Evolutionary conservation across 169 alveolate genomes (phyloP).

Genomic region (Plasmodium cynomolgi): DNA sequence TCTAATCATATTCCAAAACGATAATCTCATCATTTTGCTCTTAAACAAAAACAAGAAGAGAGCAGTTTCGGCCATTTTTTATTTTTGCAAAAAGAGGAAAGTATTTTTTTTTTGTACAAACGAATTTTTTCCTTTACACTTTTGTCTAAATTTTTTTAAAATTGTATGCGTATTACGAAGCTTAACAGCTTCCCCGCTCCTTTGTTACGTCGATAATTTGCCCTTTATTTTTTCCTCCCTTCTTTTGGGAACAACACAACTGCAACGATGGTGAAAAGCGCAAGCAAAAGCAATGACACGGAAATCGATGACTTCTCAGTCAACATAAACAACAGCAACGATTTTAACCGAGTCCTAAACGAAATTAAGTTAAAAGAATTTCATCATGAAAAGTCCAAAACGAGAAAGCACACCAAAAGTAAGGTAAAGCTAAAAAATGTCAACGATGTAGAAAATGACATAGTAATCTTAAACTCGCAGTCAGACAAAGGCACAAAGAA

Average conservation of each 20-base stretch:
- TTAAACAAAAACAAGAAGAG: not conserved
- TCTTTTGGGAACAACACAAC: not conserved
- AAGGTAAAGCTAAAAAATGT: slow-evolving; percentile 7
- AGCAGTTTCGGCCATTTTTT: not conserved
- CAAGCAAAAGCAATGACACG: slow-evolving; percentile 2
- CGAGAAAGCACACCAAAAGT: not conserved
- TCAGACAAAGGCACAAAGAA: slow-evolving; percentile 3
- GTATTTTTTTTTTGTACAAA: not conserved
- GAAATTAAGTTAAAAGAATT: slow-evolving; percentile 51
- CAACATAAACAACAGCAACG: slow-evolving; percentile 58
- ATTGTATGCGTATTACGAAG: not conserved
- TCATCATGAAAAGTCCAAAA: slow-evolving; percentile 10
- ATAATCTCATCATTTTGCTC: not conserved
- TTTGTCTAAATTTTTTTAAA: slow-evolving; percentile 16
- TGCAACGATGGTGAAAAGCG: slow-evolving; percentile 18
- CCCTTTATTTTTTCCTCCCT: not conserved
- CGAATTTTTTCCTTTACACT: not conserved
- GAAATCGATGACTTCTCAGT: slow-evolving; percentile 34
- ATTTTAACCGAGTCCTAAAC: slow-evolving; percentile 29
- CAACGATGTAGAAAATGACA: not conserved
- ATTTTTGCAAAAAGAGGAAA: not conserved
- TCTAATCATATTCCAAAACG: not conserved
- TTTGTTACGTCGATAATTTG: not conserved
- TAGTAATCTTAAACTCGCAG: not conserved
- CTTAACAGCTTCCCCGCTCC: not conserved